These are phyloP conservation scores for Linderina pennispora DNA, from an alignment of 192 early-diverging fungal genomes.

Conservation along the genomic window DNA sequence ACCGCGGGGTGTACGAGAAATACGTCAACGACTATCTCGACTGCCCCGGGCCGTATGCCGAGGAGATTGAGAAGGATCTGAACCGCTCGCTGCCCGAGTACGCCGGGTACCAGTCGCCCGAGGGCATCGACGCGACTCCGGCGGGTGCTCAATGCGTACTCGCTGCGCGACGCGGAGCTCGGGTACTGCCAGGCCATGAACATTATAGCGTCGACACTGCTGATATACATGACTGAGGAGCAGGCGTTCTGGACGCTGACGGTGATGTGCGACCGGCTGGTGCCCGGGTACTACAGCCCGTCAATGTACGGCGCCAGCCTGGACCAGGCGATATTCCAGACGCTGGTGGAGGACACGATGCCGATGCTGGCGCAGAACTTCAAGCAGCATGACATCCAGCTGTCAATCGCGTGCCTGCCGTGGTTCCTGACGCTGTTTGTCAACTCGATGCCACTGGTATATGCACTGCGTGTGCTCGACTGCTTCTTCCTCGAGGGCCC, in stretches of 20 bases:
- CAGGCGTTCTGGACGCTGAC: slow-evolving; percentile 96
- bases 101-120: slow-evolving; percentile 77
- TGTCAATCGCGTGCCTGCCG: slow-evolving; percentile 93
- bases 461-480: slow-evolving; percentile 85
- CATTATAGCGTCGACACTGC: slow-evolving; percentile 89
- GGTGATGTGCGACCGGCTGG: slow-evolving; percentile 80
- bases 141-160: slow-evolving; percentile 84
- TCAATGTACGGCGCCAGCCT: slow-evolving; percentile 97
- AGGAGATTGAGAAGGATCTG: slow-evolving; percentile 96
- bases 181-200: slow-evolving; percentile 99
- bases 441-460: slow-evolving; percentile 91
- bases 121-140: slow-evolving; percentile 92
- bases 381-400: slow-evolving; percentile 83
- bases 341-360: slow-evolving; percentile 84
- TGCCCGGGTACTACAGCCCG: slow-evolving; percentile 95
- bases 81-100: slow-evolving; percentile 94
- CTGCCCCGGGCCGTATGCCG: slow-evolving; percentile 69
- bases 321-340: slow-evolving; percentile 94
- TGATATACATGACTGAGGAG: slow-evolving; percentile 94
- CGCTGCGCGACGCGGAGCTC: slow-evolving; percentile 80
- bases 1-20: slow-evolving; percentile 70
- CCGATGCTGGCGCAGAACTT: slow-evolving; percentile 81
- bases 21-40: slow-evolving; percentile 57
- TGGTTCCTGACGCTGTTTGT: slow-evolving; percentile 98
- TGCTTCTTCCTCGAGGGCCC: slow-evolving; percentile 98